Conservation (phyloP, 2,329 filamentous ascomycete genomes). For the Dactylellina parvicollis region DNA sequence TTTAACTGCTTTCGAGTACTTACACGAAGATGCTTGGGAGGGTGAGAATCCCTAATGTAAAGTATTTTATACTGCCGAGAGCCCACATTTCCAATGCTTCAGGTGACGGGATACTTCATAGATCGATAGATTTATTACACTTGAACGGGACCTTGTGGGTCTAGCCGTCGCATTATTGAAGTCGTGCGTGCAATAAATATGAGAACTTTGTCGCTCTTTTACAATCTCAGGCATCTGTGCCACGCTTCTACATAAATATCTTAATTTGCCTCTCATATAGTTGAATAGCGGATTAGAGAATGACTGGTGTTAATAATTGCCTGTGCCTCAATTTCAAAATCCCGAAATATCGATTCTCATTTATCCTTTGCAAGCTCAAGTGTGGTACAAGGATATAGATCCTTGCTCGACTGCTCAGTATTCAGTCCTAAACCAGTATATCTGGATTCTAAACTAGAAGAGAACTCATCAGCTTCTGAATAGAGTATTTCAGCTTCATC, state of each 20-base stretch:
- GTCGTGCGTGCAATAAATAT: no score
- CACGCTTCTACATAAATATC: background rate
- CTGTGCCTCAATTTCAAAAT: constrained; percentile 19
- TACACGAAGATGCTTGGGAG: background rate
- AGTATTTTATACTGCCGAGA: background rate
- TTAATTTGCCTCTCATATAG: no score
- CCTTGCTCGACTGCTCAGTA: background rate
- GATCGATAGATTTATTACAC: background rate
- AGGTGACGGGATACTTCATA: no score
- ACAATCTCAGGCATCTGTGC: no score
- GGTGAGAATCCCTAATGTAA: background rate
- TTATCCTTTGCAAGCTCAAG: background rate
- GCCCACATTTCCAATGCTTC: background rate
- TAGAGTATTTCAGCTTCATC: constrained; percentile 25
- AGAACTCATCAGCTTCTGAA: constrained; percentile 25
- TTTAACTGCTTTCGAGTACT: no score
- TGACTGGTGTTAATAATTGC: constrained; percentile 17
- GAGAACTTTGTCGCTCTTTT: no score
- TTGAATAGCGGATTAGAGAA: no score
- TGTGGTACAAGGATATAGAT: background rate
- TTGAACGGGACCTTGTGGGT: background rate
- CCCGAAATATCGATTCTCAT: background rate
- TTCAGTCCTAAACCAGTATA: background rate
- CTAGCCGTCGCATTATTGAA: no score
- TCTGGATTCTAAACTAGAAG: background rate